phyloP scores from a whole-genome alignment of 2,329 filamentous ascomycete genomes.

The Calonectria fujianensis region DNA sequence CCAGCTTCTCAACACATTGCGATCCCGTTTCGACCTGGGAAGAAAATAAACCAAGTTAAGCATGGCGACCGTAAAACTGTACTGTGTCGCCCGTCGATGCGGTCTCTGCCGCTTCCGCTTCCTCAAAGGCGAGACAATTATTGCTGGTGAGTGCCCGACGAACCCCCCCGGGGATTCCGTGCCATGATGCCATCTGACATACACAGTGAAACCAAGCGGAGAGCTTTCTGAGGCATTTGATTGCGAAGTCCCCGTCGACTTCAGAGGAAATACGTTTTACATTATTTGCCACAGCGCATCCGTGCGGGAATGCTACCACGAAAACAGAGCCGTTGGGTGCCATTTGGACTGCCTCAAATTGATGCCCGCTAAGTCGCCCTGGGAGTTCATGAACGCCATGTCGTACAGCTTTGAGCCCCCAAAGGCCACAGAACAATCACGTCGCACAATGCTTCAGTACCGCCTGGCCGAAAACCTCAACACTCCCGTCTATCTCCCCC shows the following conservation, averaged over 20 bases:
- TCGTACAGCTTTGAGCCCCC: slow-evolving; percentile 13
- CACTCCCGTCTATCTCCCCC: background rate
- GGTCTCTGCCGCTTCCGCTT: slow-evolving; percentile 24
- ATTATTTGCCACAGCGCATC: background rate
- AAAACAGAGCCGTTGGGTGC: slow-evolving; percentile 3
- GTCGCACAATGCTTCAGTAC: background rate
- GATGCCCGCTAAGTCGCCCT: background rate
- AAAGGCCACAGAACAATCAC: background rate
- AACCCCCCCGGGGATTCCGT: background rate
- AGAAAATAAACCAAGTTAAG: background rate
- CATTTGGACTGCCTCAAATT: slow-evolving; percentile 14
- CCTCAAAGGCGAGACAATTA: slow-evolving; percentile 6
- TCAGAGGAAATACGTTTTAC: slow-evolving; percentile 18
- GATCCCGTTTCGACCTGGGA: background rate
- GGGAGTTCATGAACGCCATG: background rate
- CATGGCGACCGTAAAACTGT: background rate
- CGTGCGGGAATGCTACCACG: slow-evolving; percentile 1
- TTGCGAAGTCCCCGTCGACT: background rate
- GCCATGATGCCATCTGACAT: slow-evolving; percentile 1
- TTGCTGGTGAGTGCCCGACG: slow-evolving; percentile 1
- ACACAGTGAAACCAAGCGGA: background rate
- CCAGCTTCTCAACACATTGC: no score
- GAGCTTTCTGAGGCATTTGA: slow-evolving; percentile 2
- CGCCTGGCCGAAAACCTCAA: slow-evolving; percentile 1
- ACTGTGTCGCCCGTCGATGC: slow-evolving; percentile 25